Conservation (phyloP, 371 early-diverging fungal species). For the Mucor plumbeus region DNA sequence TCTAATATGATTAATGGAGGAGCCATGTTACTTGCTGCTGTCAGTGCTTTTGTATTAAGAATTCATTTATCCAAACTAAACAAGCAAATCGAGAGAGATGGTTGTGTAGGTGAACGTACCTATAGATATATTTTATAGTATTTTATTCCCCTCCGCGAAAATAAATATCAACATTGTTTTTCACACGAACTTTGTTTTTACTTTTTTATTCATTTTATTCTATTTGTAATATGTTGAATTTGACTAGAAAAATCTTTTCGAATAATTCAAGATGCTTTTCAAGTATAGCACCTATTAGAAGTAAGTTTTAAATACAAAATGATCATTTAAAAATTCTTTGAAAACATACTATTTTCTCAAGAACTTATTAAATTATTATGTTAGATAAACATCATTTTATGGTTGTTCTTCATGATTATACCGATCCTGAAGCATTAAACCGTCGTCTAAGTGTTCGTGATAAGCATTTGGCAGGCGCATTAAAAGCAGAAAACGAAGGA, state of each 20-base stretch:
- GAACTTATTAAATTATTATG: background rate
- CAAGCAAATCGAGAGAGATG: slow-evolving; percentile 36
- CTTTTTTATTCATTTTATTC: background rate
- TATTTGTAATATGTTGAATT: background rate
- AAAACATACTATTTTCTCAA: too few species aligned
- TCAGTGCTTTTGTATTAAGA: slow-evolving; percentile 40
- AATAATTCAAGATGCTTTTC: background rate
- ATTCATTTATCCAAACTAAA: slow-evolving; percentile 35
- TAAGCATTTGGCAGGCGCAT: slow-evolving; percentile 48
- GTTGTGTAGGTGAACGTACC: slow-evolving; percentile 20
- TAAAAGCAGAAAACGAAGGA: slow-evolving; percentile 33
- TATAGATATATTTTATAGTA: slow-evolving; percentile 30
- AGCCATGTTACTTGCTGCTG: slow-evolving; percentile 52
- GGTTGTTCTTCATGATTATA: slow-evolving; percentile 56
- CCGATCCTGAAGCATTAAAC: slow-evolving; percentile 49
- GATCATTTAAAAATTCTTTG: too few species aligned
- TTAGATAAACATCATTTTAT: slow-evolving; percentile 32
- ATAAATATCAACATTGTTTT: background rate
- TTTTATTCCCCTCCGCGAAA: background rate
- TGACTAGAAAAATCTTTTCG: background rate
- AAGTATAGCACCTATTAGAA: background rate
- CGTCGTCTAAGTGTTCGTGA: slow-evolving; percentile 56
- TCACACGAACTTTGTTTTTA: background rate
- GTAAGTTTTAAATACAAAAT: background rate
- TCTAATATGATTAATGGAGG: slow-evolving; percentile 57